These are phyloP conservation scores for Phytophthora fragariaefolia DNA, from an alignment of 352 stramenopile species.

Conservation along the genomic window DNA sequence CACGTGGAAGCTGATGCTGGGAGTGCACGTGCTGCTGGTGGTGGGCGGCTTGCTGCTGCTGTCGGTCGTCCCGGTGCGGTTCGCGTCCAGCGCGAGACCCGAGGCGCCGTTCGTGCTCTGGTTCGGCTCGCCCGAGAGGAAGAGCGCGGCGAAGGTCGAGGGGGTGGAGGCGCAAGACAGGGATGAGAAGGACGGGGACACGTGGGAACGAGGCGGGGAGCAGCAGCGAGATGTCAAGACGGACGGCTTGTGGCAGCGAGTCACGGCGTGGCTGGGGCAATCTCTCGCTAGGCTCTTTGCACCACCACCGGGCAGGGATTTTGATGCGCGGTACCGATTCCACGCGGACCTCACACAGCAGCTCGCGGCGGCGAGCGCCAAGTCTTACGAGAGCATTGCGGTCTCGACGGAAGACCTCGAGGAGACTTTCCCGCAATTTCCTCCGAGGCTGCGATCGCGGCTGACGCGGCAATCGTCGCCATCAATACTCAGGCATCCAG, in stretches of 20 bases:
- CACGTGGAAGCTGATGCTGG: conserved; percentile 53
- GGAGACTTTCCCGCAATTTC: no score
- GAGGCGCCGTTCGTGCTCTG: conserved; percentile 47
- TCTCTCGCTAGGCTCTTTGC: neutral
- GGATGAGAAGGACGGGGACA: neutral
- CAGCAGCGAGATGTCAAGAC: neutral
- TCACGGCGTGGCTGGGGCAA: conserved; percentile 7
- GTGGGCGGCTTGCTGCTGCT: conserved; percentile 46
- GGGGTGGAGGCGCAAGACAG: neutral
- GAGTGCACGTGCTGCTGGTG: conserved; percentile 41
- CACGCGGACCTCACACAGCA: conserved; percentile 41
- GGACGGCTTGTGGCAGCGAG: conserved; percentile 13
- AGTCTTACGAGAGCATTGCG: conserved; percentile 60
- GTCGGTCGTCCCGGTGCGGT: conserved; percentile 48
- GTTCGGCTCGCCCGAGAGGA: conserved; percentile 24
- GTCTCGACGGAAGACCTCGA: conserved; percentile 45
- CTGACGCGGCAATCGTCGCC: no score
- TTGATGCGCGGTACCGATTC: conserved; percentile 36
- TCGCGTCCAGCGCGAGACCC: conserved; percentile 18
- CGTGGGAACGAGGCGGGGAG: neutral
- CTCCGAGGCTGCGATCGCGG: no score
- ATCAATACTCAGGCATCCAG: no score
- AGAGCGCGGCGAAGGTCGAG: conserved; percentile 3
- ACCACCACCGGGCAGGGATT: neutral
- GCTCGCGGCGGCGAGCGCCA: conserved; percentile 19